Conservation (phyloP, 331 rosid genomes). For the Cydonia oblonga region DNA sequence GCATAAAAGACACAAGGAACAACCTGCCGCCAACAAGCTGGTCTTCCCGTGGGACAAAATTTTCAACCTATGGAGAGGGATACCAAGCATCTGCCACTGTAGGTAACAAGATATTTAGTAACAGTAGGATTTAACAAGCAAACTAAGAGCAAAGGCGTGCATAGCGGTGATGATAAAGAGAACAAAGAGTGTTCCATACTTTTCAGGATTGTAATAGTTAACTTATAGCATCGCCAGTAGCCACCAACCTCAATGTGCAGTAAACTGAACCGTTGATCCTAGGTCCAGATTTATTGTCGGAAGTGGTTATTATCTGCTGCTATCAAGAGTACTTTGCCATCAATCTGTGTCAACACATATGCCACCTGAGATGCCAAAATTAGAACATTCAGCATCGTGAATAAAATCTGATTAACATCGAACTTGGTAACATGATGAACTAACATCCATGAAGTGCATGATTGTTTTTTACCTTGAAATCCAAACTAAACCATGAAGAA, state of each 20-base stretch:
- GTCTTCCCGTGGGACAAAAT: constrained; percentile 11
- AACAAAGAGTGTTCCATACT: background rate
- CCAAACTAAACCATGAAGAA: constrained; percentile 64
- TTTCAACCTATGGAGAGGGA: constrained; percentile 5
- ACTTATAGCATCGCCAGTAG: background rate
- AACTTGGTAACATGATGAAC: background rate
- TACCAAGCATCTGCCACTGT: constrained; percentile 13
- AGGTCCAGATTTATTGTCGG: background rate
- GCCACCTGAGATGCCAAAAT: background rate
- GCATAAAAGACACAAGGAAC: background rate
- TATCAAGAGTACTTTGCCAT: background rate
- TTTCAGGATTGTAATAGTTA: background rate
- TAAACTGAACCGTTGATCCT: background rate
- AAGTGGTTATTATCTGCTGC: background rate
- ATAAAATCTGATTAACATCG: background rate
- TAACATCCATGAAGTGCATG: background rate
- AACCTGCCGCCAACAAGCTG: constrained; percentile 13
- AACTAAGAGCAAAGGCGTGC: background rate
- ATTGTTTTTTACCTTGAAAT: constrained; percentile 6
- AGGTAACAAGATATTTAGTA: background rate
- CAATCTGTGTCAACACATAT: background rate
- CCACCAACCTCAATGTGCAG: background rate
- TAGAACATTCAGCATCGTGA: background rate
- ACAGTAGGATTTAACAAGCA: background rate
- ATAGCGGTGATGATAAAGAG: background rate